These are phyloP conservation scores for Russula virescens DNA, from an alignment of 768 basidiomycete genomes.

Conservation along the genomic window DNA sequence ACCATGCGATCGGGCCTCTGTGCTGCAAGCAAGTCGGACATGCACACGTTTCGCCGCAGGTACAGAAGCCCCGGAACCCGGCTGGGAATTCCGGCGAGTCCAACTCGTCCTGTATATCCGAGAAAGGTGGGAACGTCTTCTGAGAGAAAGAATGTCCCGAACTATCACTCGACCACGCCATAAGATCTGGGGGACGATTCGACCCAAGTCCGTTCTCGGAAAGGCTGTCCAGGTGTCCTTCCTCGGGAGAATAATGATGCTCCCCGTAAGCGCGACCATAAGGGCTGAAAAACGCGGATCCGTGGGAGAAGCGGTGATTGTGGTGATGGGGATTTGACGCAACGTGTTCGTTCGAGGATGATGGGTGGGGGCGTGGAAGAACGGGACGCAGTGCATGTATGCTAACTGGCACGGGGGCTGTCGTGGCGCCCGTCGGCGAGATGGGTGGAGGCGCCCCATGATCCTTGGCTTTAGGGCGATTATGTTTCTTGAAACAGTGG, in stretches of 20 bases:
- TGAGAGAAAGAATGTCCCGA: slow-evolving; percentile 13
- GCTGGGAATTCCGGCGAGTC: slow-evolving; percentile 15
- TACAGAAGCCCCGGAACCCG: slow-evolving; percentile 19
- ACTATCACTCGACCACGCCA: slow-evolving; percentile 20
- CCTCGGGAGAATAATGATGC: slow-evolving; percentile 36
- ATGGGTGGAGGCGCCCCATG: background rate
- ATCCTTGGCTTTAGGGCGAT: slow-evolving; percentile 8
- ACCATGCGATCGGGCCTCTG: slow-evolving; percentile 20
- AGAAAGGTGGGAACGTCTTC: background rate
- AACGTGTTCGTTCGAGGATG: slow-evolving; percentile 38
- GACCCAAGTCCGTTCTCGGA: slow-evolving; percentile 9
- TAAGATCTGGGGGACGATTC: slow-evolving; percentile 10
- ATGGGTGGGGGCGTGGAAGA: slow-evolving; percentile 49
- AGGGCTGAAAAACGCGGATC: slow-evolving; percentile 53
- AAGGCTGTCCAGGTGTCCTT: slow-evolving; percentile 2
- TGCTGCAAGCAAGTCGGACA: slow-evolving; percentile 23
- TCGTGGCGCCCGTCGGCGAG: slow-evolving; percentile 23
- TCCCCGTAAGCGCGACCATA: slow-evolving; percentile 61
- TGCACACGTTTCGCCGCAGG: slow-evolving; percentile 21
- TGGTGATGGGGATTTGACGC: slow-evolving; percentile 42
- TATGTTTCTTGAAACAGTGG: slow-evolving; percentile 18
- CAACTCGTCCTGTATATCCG: slow-evolving; percentile 14
- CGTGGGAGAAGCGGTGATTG: slow-evolving; percentile 33
- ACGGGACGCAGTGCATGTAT: slow-evolving; percentile 49
- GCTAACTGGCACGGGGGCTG: slow-evolving; percentile 11